Conservation (phyloP, 75 land plant species). For the Adiantum capillusveneris region DNA sequence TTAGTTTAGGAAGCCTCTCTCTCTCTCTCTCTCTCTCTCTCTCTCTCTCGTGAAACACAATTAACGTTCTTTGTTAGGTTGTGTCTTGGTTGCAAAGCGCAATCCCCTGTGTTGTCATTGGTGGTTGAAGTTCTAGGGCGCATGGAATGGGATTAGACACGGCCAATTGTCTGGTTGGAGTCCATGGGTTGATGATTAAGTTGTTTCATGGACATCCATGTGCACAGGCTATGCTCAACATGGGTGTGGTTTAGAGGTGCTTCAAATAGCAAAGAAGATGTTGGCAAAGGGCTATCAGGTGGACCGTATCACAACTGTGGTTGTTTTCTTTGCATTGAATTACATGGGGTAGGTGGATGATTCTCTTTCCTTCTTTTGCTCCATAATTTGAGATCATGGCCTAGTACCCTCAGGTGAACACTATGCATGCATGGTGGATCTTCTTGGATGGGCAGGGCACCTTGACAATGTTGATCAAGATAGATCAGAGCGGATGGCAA, state of each 20-base stretch:
- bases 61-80: too few species aligned
- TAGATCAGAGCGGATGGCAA: too few species aligned
- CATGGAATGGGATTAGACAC: too few species aligned
- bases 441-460: conserved; percentile 16
- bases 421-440: conserved; percentile 21
- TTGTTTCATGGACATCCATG: conserved; percentile 5
- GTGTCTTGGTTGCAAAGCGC: too few species aligned
- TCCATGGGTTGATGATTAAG: too few species aligned
- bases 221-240: conserved; percentile 3
- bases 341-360: conserved; percentile 11
- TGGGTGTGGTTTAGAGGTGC: conserved; percentile 10
- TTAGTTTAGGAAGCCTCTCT: too few species aligned
- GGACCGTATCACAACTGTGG: conserved; percentile 16
- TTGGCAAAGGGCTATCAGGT: not conserved
- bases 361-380: conserved; percentile 5
- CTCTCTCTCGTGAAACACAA: too few species aligned
- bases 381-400: conserved; percentile 6
- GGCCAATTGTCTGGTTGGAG: too few species aligned
- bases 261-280: conserved; percentile 14
- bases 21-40: too few species aligned
- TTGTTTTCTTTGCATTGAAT: conserved; percentile 12
- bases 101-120: too few species aligned
- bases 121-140: too few species aligned
- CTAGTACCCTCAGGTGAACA: conserved; percentile 9
- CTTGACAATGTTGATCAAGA: conserved; percentile 9